phyloP scores from a whole-genome alignment of 2,329 filamentous ascomycete species.

The Lachnellula arida region DNA sequence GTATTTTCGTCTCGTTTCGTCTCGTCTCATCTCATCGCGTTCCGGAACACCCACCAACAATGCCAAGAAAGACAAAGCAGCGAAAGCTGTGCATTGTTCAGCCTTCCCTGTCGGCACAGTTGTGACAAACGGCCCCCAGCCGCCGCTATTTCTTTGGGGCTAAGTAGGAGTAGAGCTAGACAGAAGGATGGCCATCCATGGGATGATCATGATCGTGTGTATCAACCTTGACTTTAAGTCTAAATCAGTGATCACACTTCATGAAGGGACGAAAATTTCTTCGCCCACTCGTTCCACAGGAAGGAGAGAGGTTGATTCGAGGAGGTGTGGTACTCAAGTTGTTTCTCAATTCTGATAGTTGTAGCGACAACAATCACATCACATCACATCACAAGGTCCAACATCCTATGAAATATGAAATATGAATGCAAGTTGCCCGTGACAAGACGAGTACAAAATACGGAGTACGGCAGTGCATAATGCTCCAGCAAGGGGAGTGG shows the following conservation, averaged over 20 bases:
- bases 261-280: background rate
- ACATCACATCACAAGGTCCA: background rate
- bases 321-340: background rate
- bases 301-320: background rate
- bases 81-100: background rate
- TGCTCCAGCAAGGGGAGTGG: background rate
- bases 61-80: background rate
- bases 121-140: constrained; percentile 11
- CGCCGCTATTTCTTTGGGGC: background rate
- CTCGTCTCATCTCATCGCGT: background rate
- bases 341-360: background rate
- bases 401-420: background rate
- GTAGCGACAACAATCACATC: background rate
- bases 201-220: background rate
- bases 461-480: too few relatives aligned
- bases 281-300: background rate
- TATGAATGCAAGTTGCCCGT: background rate
- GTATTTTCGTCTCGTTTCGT: background rate
- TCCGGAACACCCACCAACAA: background rate
- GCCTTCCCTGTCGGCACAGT: constrained; percentile 1
- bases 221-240: background rate
- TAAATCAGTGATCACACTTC: background rate
- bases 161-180: background rate
- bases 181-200: constrained; percentile 5
- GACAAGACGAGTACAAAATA: background rate